Percentiles rank a stretch among this genome's conserved stretches.
Conservation (phyloP, 768 basidiomycete species). For the Mycena indigotica region DNA sequence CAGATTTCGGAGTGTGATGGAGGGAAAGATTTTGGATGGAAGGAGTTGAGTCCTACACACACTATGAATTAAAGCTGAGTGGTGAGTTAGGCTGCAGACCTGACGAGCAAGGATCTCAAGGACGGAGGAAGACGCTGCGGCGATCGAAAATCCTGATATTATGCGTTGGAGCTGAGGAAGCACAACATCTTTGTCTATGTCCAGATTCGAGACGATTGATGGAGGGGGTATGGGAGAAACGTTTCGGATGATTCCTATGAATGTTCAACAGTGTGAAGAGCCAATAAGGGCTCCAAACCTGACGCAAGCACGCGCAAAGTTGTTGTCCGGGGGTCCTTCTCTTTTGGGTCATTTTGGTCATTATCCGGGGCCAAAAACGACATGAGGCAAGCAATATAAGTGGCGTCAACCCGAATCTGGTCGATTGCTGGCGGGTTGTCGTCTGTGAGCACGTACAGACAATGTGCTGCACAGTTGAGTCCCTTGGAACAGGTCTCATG, state of each 20-base stretch:
- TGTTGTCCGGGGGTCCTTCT: constrained; percentile 48
- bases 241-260: constrained; percentile 73
- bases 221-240: constrained; percentile 76
- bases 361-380: constrained; percentile 52
- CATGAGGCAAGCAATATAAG: constrained; percentile 66
- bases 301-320: constrained; percentile 69
- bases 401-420: constrained; percentile 61
- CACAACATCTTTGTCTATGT: constrained; percentile 72
- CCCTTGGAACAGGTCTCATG: background rate
- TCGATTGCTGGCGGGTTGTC: constrained; percentile 79
- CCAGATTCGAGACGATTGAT: constrained; percentile 57
- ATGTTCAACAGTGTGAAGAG: background rate
- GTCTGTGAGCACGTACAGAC: constrained; percentile 89
- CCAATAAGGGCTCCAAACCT: constrained; percentile 44
- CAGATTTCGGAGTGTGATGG: constrained; percentile 70
- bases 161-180: constrained; percentile 72
- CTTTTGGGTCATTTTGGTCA: constrained; percentile 33
- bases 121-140: constrained; percentile 49
- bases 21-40: constrained; percentile 58
- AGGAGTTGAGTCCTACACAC: constrained; percentile 38
- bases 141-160: constrained; percentile 59
- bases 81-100: constrained; percentile 36
- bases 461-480: constrained; percentile 63
- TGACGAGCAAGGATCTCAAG: constrained; percentile 54
- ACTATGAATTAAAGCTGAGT: background rate